Percentiles rank a stretch among this genome's conserved stretches.
These are phyloP conservation scores for Endotrypanum monterogeii DNA, from an alignment of 208 protist genomes.

Conservation along the genomic window DNA sequence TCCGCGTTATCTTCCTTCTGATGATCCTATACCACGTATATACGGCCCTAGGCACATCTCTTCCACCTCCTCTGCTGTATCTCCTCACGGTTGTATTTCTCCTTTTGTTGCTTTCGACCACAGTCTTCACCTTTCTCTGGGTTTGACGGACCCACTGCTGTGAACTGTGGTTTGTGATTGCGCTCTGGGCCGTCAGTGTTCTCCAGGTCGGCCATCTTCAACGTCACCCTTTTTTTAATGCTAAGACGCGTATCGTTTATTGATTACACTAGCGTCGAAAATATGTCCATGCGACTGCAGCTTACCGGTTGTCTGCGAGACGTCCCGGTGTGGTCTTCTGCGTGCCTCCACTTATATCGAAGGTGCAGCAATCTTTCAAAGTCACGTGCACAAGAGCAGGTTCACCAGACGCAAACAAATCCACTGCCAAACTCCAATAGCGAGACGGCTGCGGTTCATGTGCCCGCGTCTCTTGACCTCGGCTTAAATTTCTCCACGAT, in stretches of 20 bases:
- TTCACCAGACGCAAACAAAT: background rate
- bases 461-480: conserved; percentile 29
- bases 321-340: conserved; percentile 1
- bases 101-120: too few relatives aligned
- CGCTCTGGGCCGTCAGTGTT: too few relatives aligned
- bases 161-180: too few relatives aligned
- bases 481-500: conserved; percentile 58
- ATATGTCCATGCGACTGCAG: conserved; percentile 3
- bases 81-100: too few relatives aligned
- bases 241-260: background rate
- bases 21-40: too few relatives aligned
- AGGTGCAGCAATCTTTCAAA: conserved; percentile 11
- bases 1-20: too few relatives aligned
- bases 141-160: too few relatives aligned
- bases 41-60: too few relatives aligned
- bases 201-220: background rate
- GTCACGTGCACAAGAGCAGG: background rate
- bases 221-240: background rate
- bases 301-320: conserved; percentile 5
- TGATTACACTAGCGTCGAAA: background rate
- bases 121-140: too few relatives aligned
- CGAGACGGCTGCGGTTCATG: background rate
- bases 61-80: too few relatives aligned
- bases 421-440: background rate
- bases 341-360: conserved; percentile 18